Evolutionary conservation across 2,329 filamentous ascomycete species (phyloP), one percentile per base, ranked within the genome.

Genomic region (Monilinia laxa): DNA sequence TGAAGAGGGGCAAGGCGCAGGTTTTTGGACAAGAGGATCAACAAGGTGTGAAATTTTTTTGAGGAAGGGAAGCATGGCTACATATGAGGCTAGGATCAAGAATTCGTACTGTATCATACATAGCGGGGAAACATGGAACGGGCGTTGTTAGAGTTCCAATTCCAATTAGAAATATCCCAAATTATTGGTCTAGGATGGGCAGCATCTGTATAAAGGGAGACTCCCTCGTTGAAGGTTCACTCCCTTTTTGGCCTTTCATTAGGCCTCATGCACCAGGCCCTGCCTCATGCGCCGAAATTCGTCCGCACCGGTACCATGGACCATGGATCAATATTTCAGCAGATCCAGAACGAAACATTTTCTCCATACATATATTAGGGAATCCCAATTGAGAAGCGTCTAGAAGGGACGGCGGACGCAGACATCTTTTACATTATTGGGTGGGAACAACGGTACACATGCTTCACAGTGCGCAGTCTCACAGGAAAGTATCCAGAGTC

Each of bases 31-130:
- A 87, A 64, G 93, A 94, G 74, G 92, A 94, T 76, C 90, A 91
- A 68, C 87, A 91, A 75, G 95, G 95, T 74, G 92, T 98, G 71
- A 99, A 99, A 81, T 98, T 99, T 81, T 98, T 98, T 77, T 97
- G 58, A 68, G 31, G 25, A 16, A 25, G 11, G 56, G 31, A 12
- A 12, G 28, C 49, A 38, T 40, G n/a, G 28, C 28, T 38, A 25
- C n/a, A 38, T 38, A 51, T 38, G n/a, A n/a, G 18, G 11, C 10
- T 9, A 11, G 11, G 31, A 51, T 20, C 47, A 12, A 51, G n/a
- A 51, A 10, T 58, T 20, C n/a, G 40, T 35, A n/a, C n/a, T n/a
- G n/a, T n/a, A 49, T 28, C 28, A 49, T 49, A n/a, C 25, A 31
- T 51, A 18, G 28, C n/a, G 58, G 31, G 58, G 31, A 35, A 31